Conservation (phyloP, 2,329 filamentous ascomycete species). For the Diaporthe velutina region DNA sequence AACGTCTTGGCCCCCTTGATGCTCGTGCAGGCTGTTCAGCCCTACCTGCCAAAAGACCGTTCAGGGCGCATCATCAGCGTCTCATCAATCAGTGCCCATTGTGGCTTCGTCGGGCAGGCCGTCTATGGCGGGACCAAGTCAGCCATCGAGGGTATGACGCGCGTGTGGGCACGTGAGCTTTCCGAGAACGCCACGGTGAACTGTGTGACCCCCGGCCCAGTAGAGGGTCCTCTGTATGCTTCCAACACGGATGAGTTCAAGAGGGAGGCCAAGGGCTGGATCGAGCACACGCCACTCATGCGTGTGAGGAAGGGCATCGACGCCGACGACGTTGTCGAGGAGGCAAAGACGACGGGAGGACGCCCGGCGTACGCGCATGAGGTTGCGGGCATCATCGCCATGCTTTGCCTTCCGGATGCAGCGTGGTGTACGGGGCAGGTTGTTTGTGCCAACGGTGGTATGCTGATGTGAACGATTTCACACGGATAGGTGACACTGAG, state of each 20-base stretch:
- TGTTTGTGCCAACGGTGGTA: slow-evolving; percentile 84
- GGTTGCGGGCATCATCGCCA: slow-evolving; percentile 81
- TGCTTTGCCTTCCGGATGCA: slow-evolving; percentile 80
- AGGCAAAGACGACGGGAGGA: slow-evolving; percentile 67
- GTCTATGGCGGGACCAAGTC: slow-evolving; percentile 71
- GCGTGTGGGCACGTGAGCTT: slow-evolving; percentile 70
- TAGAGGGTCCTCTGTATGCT: slow-evolving; percentile 66
- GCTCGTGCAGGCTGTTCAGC: slow-evolving; percentile 78
- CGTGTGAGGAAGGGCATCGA: slow-evolving; percentile 72
- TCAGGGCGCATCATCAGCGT: slow-evolving; percentile 69
- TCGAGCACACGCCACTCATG: slow-evolving; percentile 71
- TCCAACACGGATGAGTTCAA: slow-evolving; percentile 57
- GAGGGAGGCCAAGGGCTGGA: slow-evolving; percentile 56
- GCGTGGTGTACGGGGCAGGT: slow-evolving; percentile 85
- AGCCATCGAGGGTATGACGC: slow-evolving; percentile 70
- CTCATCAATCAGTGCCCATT: slow-evolving; percentile 65
- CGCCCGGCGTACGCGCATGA: slow-evolving; percentile 76
- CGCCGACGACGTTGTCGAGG: slow-evolving; percentile 70
- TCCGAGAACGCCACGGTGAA: slow-evolving; percentile 67
- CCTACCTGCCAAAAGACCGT: slow-evolving; percentile 77
- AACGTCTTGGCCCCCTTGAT: slow-evolving; percentile 88
- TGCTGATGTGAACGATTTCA: slow-evolving; percentile 58
- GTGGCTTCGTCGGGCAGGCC: slow-evolving; percentile 65
- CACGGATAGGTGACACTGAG: background rate
- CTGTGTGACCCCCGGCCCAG: slow-evolving; percentile 69